Percentiles rank a stretch among this genome's conserved stretches.
These are phyloP conservation scores for Nepenthes mirabilis DNA, from an alignment of 148 eudicot genomes.

Conservation along the genomic window DNA sequence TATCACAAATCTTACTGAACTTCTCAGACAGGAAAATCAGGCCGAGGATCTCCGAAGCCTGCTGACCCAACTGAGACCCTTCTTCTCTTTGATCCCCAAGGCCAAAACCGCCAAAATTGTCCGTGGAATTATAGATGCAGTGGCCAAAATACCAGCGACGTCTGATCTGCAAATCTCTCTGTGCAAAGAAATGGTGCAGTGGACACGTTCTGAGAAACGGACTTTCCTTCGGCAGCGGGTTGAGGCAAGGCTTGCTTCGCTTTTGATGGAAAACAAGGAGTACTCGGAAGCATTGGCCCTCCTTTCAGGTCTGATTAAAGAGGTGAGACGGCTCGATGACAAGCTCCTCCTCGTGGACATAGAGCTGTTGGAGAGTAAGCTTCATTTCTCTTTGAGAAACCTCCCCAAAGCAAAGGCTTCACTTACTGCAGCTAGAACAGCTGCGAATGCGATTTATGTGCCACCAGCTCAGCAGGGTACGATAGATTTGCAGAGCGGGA, in stretches of 20 bases:
- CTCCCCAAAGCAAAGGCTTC: conserved; percentile 50
- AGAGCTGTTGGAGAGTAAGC: conserved; percentile 35
- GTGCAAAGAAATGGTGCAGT: conserved; percentile 40
- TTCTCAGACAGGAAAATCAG: conserved; percentile 26
- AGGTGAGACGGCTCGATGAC: conserved; percentile 39
- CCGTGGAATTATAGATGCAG: conserved; percentile 37
- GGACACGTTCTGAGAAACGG: conserved; percentile 34
- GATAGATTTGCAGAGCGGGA: conserved; percentile 38
- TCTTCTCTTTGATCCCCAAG: conserved; percentile 28
- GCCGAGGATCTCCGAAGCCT: conserved; percentile 33
- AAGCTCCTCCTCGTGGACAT: conserved; percentile 43
- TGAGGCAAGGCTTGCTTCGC: conserved; percentile 33
- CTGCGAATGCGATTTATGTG: conserved; percentile 42
- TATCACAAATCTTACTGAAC: conserved; percentile 28
- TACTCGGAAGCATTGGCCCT: conserved; percentile 34
- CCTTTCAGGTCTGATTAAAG: conserved; percentile 31
- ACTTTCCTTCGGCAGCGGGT: conserved; percentile 37
- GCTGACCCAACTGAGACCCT: conserved; percentile 29
- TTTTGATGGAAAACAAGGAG: conserved; percentile 36
- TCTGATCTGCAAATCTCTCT: conserved; percentile 37
- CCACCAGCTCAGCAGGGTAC: conserved; percentile 49
- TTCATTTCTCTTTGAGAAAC: conserved; percentile 37
- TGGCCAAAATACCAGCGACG: conserved; percentile 34
- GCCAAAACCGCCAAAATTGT: conserved; percentile 44
- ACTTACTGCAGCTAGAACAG: conserved; percentile 40